Percentiles rank a stretch among this genome's conserved stretches.
Conservation (phyloP, 2,329 filamentous ascomycete species). For the Cercospora sesami region DNA sequence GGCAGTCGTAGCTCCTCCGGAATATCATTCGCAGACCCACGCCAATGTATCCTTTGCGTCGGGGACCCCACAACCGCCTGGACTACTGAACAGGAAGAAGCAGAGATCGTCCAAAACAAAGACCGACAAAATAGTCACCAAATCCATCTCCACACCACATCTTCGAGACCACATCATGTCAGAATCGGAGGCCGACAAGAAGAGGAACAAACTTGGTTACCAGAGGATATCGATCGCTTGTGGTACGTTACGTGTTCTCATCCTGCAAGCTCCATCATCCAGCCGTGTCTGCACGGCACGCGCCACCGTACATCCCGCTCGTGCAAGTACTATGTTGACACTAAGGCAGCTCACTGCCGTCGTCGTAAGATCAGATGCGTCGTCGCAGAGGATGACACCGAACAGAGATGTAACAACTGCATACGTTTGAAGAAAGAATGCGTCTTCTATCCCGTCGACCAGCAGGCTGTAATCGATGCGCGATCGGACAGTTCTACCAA, state of each 20-base stretch:
- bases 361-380: conserved; percentile 92
- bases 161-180: conserved; percentile 49
- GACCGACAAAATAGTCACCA: conserved; percentile 44
- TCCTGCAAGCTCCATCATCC: conserved; percentile 8
- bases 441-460: conserved; percentile 83
- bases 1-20: conserved; percentile 18
- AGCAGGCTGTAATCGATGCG: conserved; percentile 34
- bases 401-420: conserved; percentile 85
- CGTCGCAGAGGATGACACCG: conserved; percentile 67
- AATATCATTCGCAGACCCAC: conserved; percentile 19
- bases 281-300: conserved; percentile 18
- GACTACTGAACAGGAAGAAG: conserved; percentile 26
- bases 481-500: conserved; percentile 29
- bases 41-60: conserved; percentile 23
- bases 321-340: conserved; percentile 25
- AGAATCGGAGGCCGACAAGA: conserved; percentile 59
- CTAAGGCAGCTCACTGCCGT: conserved; percentile 74
- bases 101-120: conserved; percentile 44
- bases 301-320: conserved; percentile 19
- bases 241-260: conserved; percentile 62
- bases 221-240: conserved; percentile 94
- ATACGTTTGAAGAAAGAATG: conserved; percentile 94
- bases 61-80: conserved; percentile 24
- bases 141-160: conserved; percentile 49
- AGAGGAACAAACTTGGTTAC: conserved; percentile 85